Evolutionary conservation across 73 alveolate genomes (phyloP), one percentile per base, ranked within the genome.

Genomic region (Paramecium primaurelia): DNA sequence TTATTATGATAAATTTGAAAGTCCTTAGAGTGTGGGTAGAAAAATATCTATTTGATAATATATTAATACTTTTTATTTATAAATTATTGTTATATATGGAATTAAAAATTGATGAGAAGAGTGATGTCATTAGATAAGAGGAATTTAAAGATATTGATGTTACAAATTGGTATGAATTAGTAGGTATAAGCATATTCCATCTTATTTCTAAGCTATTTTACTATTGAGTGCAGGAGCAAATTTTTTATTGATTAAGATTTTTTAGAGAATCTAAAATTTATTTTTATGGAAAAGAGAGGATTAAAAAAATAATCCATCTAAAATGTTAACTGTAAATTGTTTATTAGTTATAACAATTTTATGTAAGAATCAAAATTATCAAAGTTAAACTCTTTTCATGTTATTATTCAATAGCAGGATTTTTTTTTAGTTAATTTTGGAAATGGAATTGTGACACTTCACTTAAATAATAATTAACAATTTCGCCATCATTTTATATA

Each of bases 1-100:
- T 40, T 75, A 75, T 75, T 75, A 75, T 75, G 88, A 75, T 75
- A 75, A 34, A 75, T 37, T 37, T 40, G 49, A 75, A 7, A 75
- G 58, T 37, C 36, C 69, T 5, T 54, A 54, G 22, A 54, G 69
- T n/a, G 69, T 75, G 30, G 42, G 49, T 10, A 34, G 88, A 22
- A 75, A 75, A 75, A 5, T 75, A 16, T 75, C 88, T 5, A 75
- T 75, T 75, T 75, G 88, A 75, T 32, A 32, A 68, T 28, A 59
- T 47, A 49, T 49, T 49, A 49, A 54, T 54, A 54, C 69, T 54
- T 54, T 54, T 51, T 51, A 51, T 51, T 5, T 51, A 51, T 51
- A 51, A 51, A 51, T 51, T 51, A 51, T 51, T 16, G 59, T 51
- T 51, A 51, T 51, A 51, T 51, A 51, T 51, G 69, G 32, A 54